Evolutionary conservation across 1,284 basidiomycete genomes (phyloP).

Genomic region (Amylostereum areolatum): DNA sequence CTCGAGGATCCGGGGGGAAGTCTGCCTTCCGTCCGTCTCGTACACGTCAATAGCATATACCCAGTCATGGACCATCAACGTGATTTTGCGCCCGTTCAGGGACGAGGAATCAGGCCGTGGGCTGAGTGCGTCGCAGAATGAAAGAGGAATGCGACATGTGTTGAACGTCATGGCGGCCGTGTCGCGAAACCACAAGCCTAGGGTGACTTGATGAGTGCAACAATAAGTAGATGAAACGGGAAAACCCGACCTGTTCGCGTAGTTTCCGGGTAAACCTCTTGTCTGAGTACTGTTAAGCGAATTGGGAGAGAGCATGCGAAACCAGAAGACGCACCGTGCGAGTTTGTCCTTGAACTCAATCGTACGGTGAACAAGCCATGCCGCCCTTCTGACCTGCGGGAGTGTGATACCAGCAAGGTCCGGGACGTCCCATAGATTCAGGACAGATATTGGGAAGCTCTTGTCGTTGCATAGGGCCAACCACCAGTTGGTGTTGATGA

Average conservation of each 20-base stretch:
- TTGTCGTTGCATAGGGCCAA: conserved; percentile 73
- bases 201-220: background rate
- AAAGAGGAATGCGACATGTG: conserved; percentile 66
- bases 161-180: conserved; percentile 68
- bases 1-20: conserved; percentile 57
- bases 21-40: conserved; percentile 27
- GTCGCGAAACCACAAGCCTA: conserved; percentile 63
- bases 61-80: conserved; percentile 78
- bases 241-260: conserved; percentile 43
- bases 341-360: conserved; percentile 76
- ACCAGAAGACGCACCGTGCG: conserved; percentile 40
- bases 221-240: conserved; percentile 3
- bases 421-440: conserved; percentile 25
- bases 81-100: conserved; percentile 54
- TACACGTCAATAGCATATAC: conserved; percentile 78
- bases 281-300: conserved; percentile 26
- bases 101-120: conserved; percentile 32
- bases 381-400: conserved; percentile 85
- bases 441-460: conserved; percentile 40
- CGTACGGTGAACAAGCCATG: conserved; percentile 77
- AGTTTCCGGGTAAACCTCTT: conserved; percentile 50
- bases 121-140: conserved; percentile 59
- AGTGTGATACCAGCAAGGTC: conserved; percentile 51
- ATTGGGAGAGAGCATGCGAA: background rate
- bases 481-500: conserved; percentile 98